These are phyloP conservation scores for Blechomonas ayalai DNA, from an alignment of 208 protist genomes.

Conservation along the genomic window DNA sequence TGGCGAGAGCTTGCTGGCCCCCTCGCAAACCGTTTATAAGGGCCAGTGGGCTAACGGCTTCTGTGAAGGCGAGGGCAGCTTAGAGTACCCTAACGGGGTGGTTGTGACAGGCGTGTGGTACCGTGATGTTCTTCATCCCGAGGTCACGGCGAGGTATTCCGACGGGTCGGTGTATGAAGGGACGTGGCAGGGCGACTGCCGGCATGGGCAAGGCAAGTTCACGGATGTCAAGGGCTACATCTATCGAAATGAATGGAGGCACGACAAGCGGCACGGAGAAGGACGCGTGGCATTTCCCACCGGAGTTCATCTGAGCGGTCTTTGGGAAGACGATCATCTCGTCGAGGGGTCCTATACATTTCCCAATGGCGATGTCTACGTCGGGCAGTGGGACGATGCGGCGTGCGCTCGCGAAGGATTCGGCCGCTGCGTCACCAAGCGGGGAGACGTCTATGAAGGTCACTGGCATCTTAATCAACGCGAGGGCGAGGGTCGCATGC, in stretches of 20 bases:
- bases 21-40: constrained; percentile 29
- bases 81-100: constrained; percentile 38
- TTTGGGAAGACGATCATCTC: constrained; percentile 38
- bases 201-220: constrained; percentile 45
- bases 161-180: constrained; percentile 73
- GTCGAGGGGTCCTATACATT: constrained; percentile 64
- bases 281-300: constrained; percentile 49
- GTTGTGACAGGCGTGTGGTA: constrained; percentile 37
- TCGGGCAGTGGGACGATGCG: constrained; percentile 52
- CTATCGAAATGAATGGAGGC: constrained; percentile 59
- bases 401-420: constrained; percentile 45
- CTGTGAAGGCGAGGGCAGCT: constrained; percentile 27
- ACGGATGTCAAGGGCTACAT: constrained; percentile 34
- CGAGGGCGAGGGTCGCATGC: constrained; percentile 45
- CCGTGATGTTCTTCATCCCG: constrained; percentile 27
- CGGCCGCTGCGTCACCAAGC: constrained; percentile 64
- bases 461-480: constrained; percentile 61
- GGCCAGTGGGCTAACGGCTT: constrained; percentile 46
- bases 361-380: constrained; percentile 69
- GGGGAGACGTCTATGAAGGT: constrained; percentile 76
- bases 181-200: constrained; percentile 38
- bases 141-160: constrained; percentile 34
- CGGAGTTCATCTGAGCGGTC: constrained; percentile 55
- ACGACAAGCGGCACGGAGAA: constrained; percentile 40
- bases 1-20: constrained; percentile 51